Conservation (phyloP, 2,329 filamentous ascomycete genomes). For the Penicillium italicum region DNA sequence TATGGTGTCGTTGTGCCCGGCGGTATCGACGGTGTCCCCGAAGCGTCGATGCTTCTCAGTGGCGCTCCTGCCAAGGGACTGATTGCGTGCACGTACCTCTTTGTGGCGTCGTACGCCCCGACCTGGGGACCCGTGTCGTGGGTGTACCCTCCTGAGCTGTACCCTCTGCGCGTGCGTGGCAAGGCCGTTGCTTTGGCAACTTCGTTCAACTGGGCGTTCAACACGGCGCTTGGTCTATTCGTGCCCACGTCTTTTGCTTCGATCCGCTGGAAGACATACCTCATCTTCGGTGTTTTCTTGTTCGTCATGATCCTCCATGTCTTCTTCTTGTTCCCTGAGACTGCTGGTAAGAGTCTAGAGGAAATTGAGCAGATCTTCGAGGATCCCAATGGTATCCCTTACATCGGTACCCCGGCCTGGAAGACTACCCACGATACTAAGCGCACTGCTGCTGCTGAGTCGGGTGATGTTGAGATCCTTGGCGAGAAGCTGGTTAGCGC, state of each 20-base stretch:
- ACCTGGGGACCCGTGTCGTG: slow-evolving; percentile 58
- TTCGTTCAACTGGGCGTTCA: slow-evolving; percentile 62
- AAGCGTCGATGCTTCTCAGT: slow-evolving; percentile 38
- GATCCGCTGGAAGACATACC: slow-evolving; percentile 61
- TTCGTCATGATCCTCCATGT: slow-evolving; percentile 63
- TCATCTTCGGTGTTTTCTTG: slow-evolving; percentile 73
- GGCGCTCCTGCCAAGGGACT: slow-evolving; percentile 57
- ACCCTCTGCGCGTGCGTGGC: slow-evolving; percentile 53
- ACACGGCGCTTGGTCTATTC: slow-evolving; percentile 45
- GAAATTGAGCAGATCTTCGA: slow-evolving; percentile 70
- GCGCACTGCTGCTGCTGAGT: slow-evolving; percentile 30
- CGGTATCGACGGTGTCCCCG: slow-evolving; percentile 32
- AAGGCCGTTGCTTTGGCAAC: slow-evolving; percentile 60
- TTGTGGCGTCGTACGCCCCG: slow-evolving; percentile 57
- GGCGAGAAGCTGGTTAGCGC: slow-evolving; percentile 25
- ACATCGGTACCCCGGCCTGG: slow-evolving; percentile 40
- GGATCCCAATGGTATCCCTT: slow-evolving; percentile 34
- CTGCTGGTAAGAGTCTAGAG: slow-evolving; percentile 68
- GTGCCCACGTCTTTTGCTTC: slow-evolving; percentile 56
- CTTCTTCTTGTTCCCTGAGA: slow-evolving; percentile 64
- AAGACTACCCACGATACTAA: slow-evolving; percentile 34
- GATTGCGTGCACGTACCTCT: slow-evolving; percentile 67
- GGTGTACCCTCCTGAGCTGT: slow-evolving; percentile 55
- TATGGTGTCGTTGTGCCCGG: slow-evolving; percentile 42
- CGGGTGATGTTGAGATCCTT: slow-evolving; percentile 27